These are phyloP conservation scores for Phytopythium montanum DNA, from an alignment of 352 stramenopile genomes.

Conservation along the genomic window DNA sequence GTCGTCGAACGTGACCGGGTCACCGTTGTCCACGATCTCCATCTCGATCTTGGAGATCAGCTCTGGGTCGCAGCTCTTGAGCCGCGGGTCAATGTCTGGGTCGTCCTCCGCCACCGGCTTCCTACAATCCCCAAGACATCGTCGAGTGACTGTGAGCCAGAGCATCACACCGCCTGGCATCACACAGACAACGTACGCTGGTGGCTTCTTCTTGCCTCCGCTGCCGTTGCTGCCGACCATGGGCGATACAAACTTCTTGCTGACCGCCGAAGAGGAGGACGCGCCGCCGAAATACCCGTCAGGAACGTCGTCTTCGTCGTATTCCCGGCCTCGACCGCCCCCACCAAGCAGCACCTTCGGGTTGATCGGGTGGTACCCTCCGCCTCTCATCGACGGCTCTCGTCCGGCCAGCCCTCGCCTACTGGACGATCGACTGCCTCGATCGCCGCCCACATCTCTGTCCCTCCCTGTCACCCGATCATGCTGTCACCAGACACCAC, in stretches of 20 bases:
- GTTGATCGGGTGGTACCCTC: conserved; percentile 75
- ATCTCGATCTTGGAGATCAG: conserved; percentile 96
- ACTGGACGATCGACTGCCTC: conserved; percentile 16
- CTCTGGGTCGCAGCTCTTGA: conserved; percentile 93
- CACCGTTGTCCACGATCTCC: conserved; percentile 95
- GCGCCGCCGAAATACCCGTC: conserved; percentile 10
- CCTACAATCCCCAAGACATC: conserved; percentile 14
- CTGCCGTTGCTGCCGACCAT: conserved; percentile 18
- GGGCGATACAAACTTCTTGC: conserved; percentile 76
- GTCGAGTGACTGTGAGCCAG: neutral
- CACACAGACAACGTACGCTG: conserved; percentile 6
- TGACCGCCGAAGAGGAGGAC: conserved; percentile 27
- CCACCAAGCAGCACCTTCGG: conserved; percentile 61
- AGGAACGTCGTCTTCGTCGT: conserved; percentile 21
- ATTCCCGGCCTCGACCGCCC: conserved; percentile 10
- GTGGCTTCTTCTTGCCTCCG: conserved; percentile 19
- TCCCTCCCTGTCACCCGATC: conserved; percentile 38
- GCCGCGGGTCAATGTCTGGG: conserved; percentile 91
- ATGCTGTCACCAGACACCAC: conserved; percentile 18
- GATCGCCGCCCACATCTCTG: conserved; percentile 34
- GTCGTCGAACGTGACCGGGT: conserved; percentile 95
- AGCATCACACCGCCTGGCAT: neutral
- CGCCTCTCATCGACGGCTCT: conserved; percentile 20
- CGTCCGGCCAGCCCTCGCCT: conserved; percentile 21
- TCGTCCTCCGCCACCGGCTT: conserved; percentile 24